Base-by-base conservation (phyloP, 371 early-diverging fungal genomes). In the Mortierella sp. region DNA sequence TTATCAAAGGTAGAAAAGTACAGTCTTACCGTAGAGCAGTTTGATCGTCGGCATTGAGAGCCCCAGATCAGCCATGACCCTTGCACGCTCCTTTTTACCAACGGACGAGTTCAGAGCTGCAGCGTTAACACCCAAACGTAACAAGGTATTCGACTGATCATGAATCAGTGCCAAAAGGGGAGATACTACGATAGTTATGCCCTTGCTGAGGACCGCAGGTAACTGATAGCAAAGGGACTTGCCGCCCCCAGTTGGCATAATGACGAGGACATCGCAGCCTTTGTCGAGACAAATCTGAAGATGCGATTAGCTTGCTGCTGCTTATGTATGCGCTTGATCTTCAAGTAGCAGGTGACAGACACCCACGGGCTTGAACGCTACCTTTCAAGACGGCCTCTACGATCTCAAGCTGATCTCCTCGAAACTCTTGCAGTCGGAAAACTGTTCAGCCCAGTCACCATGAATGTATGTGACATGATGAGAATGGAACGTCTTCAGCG, bases 171-270 rank as follows among this genome's bases (percentile, higher is more conserved):
- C 89, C n/a, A 96, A 82, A 7, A 95, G 79, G 5, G 96, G 97
- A 23, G 93, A 92, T 23, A 95, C 80, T 1, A 96, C 94, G 43
- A 97, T 62, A 0, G 95, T 94, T 43, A 97, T 81, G 2, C 94
- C 93, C 1, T 84, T 64, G 31, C 85, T 79, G 32, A 94, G 56
- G 19, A 95, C 44, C 17, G 95, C 92, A 15, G 95, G 94, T 1
- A 96, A 80, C 69, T 95, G 95, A 79, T 91, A 96, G 72, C 95
- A 95, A 3, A 95, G 79, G 2, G 91, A 90, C 80, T 97, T 97
- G 28, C 96, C 97, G 2, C 93, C 94, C 28, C 96, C 96, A 2
- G 95, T 96, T 0, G 95, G 95, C 86, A 95, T 89, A 23, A 96
- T 86, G 1, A 94, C 91, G 71, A 97, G 89, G 3, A 89, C 82